A percentile compares a stretch with the other conserved stretches of the same genome.
These are phyloP conservation scores for Eimeria necatrix DNA, from an alignment of 169 alveolate genomes.

Conservation along the genomic window DNA sequence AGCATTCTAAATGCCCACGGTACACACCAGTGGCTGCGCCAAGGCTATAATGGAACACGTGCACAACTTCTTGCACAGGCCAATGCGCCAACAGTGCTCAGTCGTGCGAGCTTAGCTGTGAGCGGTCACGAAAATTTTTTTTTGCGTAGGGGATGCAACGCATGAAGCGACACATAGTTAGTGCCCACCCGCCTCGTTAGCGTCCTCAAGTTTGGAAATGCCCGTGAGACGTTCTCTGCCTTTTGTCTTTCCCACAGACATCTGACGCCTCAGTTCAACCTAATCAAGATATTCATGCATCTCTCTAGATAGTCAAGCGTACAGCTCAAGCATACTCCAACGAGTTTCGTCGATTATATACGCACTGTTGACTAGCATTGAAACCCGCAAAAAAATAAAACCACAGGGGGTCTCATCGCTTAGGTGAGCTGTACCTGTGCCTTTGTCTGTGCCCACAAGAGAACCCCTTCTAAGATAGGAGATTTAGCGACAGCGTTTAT, in stretches of 20 bases:
- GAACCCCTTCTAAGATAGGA: slow-evolving; percentile 91
- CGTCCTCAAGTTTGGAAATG: slow-evolving; percentile 99
- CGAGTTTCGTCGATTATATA: too few relatives aligned
- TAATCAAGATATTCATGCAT: slow-evolving; percentile 15
- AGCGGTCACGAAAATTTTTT: too few relatives aligned
- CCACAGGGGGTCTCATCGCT: too few relatives aligned
- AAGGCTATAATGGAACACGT: too few relatives aligned
- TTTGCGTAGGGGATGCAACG: too few relatives aligned
- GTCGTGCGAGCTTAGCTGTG: too few relatives aligned
- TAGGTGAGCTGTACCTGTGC: slow-evolving; percentile 54
- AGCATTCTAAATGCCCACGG: background rate
- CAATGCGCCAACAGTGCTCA: too few relatives aligned
- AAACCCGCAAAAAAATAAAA: background rate
- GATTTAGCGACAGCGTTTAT: slow-evolving; percentile 92
- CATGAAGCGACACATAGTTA: background rate
- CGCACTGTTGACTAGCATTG: too few relatives aligned
- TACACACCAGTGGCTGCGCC: too few relatives aligned
- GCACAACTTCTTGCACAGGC: background rate
- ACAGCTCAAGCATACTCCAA: too few relatives aligned
- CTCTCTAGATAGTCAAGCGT: too few relatives aligned
- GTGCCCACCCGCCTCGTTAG: slow-evolving; percentile 95
- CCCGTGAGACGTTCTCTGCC: slow-evolving; percentile 91
- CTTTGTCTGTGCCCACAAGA: slow-evolving; percentile 85
- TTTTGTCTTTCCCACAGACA: slow-evolving; percentile 80
- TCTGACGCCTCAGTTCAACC: slow-evolving; percentile 82